phyloP scores from a whole-genome alignment of 2,329 filamentous ascomycete genomes.

The Aspergillus sp. region DNA sequence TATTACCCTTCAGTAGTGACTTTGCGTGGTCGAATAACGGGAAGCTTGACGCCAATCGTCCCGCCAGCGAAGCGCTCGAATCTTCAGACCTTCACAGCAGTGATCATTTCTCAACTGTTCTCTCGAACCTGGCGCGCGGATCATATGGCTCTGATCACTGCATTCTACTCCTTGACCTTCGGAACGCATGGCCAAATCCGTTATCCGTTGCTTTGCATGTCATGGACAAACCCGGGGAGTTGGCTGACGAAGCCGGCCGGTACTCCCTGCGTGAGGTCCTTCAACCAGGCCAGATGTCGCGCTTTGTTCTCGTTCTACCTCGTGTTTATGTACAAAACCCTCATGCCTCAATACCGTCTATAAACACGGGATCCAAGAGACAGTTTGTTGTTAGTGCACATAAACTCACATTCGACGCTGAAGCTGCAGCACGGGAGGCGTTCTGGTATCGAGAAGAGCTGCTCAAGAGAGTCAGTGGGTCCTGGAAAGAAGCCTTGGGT shows the following conservation, averaged over 20 bases:
- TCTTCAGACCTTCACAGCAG: slow-evolving; percentile 28
- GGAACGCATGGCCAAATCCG: slow-evolving; percentile 85
- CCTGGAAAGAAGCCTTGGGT: slow-evolving; percentile 66
- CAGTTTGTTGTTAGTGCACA: slow-evolving; percentile 87
- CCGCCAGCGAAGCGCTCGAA: slow-evolving; percentile 10
- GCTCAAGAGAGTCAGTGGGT: slow-evolving; percentile 67
- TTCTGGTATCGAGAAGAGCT: slow-evolving; percentile 91
- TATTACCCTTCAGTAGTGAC: slow-evolving; percentile 69
- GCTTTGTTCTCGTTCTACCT: slow-evolving; percentile 73
- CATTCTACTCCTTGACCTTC: slow-evolving; percentile 76
- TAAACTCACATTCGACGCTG: slow-evolving; percentile 75
- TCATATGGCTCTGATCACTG: slow-evolving; percentile 64
- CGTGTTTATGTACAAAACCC: slow-evolving; percentile 75
- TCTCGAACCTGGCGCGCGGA: slow-evolving; percentile 43
- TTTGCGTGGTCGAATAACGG: slow-evolving; percentile 62
- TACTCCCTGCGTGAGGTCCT: slow-evolving; percentile 47
- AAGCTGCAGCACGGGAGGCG: slow-evolving; percentile 73
- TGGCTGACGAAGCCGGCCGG: slow-evolving; percentile 16
- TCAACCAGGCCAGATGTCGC: slow-evolving; percentile 63
- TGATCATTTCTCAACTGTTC: slow-evolving; percentile 47
- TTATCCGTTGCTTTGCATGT: slow-evolving; percentile 65
- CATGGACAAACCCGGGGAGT: slow-evolving; percentile 28
- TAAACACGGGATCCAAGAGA: slow-evolving; percentile 80
- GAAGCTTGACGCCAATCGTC: slow-evolving; percentile 11
- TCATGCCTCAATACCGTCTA: slow-evolving; percentile 72